A percentile compares a stretch with the other conserved stretches of the same genome.
Evolutionary conservation across 257 asterid genomes (phyloP).

Genomic region (Buddleja alternifolia): DNA sequence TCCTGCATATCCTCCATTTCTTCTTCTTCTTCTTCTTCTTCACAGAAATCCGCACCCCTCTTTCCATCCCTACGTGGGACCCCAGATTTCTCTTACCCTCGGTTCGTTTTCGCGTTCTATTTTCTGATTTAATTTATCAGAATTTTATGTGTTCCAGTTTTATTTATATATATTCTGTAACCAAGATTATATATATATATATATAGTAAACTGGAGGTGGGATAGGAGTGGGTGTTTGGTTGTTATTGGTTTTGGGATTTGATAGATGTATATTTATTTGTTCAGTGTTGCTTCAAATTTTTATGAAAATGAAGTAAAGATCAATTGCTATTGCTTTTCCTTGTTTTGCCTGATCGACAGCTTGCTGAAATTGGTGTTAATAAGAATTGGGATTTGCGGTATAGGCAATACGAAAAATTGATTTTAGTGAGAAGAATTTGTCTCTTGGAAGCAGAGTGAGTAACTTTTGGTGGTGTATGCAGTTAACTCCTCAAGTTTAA

Average conservation of each 20-base stretch:
- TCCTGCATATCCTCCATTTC: slow-evolving; percentile 43
- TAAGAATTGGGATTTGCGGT: background rate
- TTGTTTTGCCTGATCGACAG: background rate
- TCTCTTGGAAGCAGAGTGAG: background rate
- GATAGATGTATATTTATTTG: slow-evolving; percentile 7
- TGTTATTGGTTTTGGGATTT: slow-evolving; percentile 10
- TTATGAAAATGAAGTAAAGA: background rate
- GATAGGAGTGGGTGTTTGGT: background rate
- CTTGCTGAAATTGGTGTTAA: background rate
- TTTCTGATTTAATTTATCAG: background rate
- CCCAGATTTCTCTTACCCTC: slow-evolving; percentile 30
- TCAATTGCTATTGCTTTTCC: background rate
- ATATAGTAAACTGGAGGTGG: background rate
- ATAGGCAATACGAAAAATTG: background rate
- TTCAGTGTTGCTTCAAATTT: slow-evolving; percentile 1
- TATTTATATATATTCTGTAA: background rate
- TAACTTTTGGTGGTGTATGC: slow-evolving; percentile 3
- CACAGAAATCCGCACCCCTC: slow-evolving; percentile 32
- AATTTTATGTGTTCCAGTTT: slow-evolving; percentile 1
- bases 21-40: too few species aligned
- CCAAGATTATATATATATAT: too few species aligned
- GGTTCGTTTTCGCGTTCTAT: slow-evolving; percentile 33
- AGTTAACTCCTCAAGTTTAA: background rate
- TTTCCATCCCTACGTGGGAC: slow-evolving; percentile 30
- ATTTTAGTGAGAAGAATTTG: background rate